phyloP scores from a whole-genome alignment of 805 yeast species.

The Isabelozyma gotoi region DNA sequence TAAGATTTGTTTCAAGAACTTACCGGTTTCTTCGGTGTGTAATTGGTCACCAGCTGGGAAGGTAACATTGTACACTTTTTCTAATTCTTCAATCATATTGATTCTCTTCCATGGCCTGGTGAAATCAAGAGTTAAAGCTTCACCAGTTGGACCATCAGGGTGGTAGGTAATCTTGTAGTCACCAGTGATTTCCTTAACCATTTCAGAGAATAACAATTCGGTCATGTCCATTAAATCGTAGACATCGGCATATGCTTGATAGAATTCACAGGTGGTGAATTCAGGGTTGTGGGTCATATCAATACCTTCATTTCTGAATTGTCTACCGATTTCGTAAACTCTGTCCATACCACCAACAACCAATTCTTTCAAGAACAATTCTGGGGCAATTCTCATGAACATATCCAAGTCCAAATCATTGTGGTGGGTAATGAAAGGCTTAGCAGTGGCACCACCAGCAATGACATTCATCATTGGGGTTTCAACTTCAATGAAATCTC shows the following conservation, averaged over 20 bases:
- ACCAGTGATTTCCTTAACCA: constrained; percentile 96
- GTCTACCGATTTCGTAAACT: constrained; percentile 98
- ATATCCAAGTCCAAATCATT: constrained; percentile 94
- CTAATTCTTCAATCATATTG: constrained; percentile 95
- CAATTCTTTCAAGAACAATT: constrained; percentile 90
- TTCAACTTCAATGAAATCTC: constrained; percentile 93
- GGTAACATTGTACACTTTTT: constrained; percentile 77
- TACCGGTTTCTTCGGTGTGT: constrained; percentile 91
- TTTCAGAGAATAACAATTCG: constrained; percentile 89
- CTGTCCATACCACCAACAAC: constrained; percentile 98
- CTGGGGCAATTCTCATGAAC: constrained; percentile 99
- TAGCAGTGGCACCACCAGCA: constrained; percentile 99
- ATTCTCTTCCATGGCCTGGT: constrained; percentile 98
- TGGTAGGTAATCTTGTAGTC: constrained; percentile 82
- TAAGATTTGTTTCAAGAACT: constrained; percentile 79
- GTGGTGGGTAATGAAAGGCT: constrained; percentile 96
- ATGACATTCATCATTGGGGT: constrained; percentile 98
- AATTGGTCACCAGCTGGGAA: constrained; percentile 96
- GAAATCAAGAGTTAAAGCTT: constrained; percentile 79
- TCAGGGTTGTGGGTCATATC: constrained; percentile 99
- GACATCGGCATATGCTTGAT: constrained; percentile 96
- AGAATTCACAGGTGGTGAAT: constrained; percentile 98
- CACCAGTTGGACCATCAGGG: constrained; percentile 89
- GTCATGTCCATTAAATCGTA: constrained; percentile 95
- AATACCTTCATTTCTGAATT: constrained; percentile 97